Evolutionary conservation across 1,284 basidiomycete genomes (phyloP).

Genomic region (Pyrrhoderma noxium): DNA sequence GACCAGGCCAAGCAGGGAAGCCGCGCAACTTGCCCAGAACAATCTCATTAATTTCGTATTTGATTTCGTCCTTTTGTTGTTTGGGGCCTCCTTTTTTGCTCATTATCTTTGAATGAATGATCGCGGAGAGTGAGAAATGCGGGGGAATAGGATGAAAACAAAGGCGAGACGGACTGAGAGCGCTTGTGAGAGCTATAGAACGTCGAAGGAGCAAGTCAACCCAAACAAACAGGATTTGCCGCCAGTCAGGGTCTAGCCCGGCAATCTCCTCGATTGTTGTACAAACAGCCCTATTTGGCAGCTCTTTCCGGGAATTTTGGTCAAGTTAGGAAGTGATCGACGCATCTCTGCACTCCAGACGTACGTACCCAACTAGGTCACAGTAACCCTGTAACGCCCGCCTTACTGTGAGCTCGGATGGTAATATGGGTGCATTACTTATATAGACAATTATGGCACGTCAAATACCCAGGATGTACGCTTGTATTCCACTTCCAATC

Average conservation of each 20-base stretch:
- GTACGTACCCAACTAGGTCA: too few species aligned
- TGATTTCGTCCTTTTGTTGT: constrained; percentile 29
- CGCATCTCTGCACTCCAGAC: too few species aligned
- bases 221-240: constrained; percentile 4
- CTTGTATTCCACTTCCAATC: too few species aligned
- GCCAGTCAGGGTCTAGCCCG: neutral
- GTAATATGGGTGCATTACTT: too few species aligned
- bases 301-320: too few species aligned
- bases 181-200: neutral
- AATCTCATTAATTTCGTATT: constrained; percentile 63
- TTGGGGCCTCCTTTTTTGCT: constrained; percentile 37
- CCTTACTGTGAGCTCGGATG: too few species aligned
- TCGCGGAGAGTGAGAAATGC: constrained; percentile 52
- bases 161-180: constrained; percentile 5
- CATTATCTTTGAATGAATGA: constrained; percentile 19
- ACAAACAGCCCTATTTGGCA: too few species aligned
- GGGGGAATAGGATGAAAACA: constrained; percentile 3
- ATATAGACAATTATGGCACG: too few species aligned
- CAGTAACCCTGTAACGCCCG: too few species aligned
- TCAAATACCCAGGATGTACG: too few species aligned
- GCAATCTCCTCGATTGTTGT: neutral
- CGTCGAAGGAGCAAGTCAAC: too few species aligned
- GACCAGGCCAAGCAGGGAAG: constrained; percentile 88
- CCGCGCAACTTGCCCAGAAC: constrained; percentile 92
- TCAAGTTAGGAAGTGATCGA: constrained; percentile 5